Conservation (phyloP, 164 flowering plant species). For the Piper betle region DNA sequence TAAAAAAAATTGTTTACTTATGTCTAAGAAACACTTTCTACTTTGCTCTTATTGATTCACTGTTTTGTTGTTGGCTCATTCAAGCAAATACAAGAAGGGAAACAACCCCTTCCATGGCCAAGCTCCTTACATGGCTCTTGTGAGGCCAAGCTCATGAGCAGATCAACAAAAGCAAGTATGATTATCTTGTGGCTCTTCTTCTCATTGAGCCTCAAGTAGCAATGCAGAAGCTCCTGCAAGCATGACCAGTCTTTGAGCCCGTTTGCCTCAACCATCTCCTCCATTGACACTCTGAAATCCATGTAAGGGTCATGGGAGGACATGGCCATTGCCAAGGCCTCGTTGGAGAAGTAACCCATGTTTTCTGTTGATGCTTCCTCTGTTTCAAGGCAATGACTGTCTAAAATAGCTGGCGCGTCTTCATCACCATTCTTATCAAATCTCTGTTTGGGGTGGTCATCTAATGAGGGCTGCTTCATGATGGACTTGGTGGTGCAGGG, state of each 20-base stretch:
- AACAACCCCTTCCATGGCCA: background rate
- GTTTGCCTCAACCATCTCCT: conserved; percentile 17
- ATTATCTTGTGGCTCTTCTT: conserved; percentile 9
- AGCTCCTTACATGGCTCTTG: conserved; percentile 2
- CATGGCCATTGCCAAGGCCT: conserved; percentile 10
- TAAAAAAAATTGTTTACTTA: background rate
- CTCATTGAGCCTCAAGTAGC: conserved; percentile 17
- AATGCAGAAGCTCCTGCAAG: conserved; percentile 14
- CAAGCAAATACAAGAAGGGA: conserved; percentile 1
- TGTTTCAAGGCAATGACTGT: background rate
- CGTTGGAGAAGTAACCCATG: conserved; percentile 2
- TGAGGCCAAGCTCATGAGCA: conserved; percentile 7
- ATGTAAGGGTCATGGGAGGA: conserved; percentile 11
- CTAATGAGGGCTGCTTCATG: conserved; percentile 3
- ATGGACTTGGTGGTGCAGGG: conserved; percentile 15
- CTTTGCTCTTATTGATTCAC: background rate
- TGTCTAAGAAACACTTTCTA: background rate
- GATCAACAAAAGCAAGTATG: conserved; percentile 15
- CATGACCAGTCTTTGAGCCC: conserved; percentile 13
- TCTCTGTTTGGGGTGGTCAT: background rate
- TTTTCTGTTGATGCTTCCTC: background rate
- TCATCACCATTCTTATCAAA: background rate
- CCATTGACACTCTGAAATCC: conserved; percentile 20
- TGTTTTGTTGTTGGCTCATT: background rate
- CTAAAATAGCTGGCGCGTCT: background rate